phyloP scores from a whole-genome alignment of 495 filamentous ascomycete species.

The Aspergillus saccharolyticus region DNA sequence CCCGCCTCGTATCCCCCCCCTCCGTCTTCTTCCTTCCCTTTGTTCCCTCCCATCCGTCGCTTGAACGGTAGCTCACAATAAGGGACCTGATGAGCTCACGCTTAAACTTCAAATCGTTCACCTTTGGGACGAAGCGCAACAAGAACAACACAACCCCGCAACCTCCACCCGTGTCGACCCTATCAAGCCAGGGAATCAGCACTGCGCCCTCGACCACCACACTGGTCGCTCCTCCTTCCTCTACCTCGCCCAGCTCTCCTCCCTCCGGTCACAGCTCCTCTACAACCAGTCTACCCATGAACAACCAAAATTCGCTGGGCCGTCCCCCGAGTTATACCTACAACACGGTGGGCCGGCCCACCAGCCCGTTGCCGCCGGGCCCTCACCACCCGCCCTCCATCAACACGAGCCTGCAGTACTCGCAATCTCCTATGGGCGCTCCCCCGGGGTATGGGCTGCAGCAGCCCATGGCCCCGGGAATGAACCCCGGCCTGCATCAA shows the following conservation, averaged over 20 bases:
- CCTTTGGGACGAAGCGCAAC: conserved; percentile 44
- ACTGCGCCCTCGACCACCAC: conserved; percentile 20
- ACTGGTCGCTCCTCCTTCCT: conserved; percentile 28
- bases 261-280: conserved; percentile 44
- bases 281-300: conserved; percentile 51
- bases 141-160: conserved; percentile 25
- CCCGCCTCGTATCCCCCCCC: conserved; percentile 11
- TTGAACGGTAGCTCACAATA: conserved; percentile 26
- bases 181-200: conserved; percentile 6
- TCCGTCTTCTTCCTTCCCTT: conserved; percentile 10
- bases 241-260: conserved; percentile 33
- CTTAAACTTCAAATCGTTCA: conserved; percentile 47
- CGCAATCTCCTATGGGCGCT: conserved; percentile 46
- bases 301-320: conserved; percentile 36
- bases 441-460: conserved; percentile 48
- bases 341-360: conserved; percentile 56
- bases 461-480: conserved; percentile 43
- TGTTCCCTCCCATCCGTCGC: conserved; percentile 10
- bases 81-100: conserved; percentile 48
- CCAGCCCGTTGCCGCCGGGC: conserved; percentile 52
- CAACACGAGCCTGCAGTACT: conserved; percentile 57
- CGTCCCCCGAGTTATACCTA: conserved; percentile 73
- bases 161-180: conserved; percentile 8
- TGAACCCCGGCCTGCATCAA: conserved; percentile 33
- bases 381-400: conserved; percentile 68